Evolutionary conservation across 805 yeast genomes (phyloP), one percentile per base, ranked within the genome.

Genomic region (Yarrowia sp.): DNA sequence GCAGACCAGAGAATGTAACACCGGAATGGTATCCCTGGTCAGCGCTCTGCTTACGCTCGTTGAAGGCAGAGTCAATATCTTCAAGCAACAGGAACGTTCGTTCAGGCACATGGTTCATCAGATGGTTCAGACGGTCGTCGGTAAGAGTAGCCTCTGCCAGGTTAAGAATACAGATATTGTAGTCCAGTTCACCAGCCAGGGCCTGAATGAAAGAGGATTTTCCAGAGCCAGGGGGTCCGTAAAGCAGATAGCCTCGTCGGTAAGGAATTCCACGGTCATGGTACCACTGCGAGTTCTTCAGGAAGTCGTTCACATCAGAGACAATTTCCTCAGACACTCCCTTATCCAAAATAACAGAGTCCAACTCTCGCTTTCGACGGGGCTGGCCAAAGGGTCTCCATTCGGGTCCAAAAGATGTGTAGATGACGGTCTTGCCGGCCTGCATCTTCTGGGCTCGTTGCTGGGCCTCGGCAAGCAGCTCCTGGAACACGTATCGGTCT

Each of bases 351-450:
- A 95, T 86, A 16, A 95, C 99, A 8, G 96, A 89, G 4, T 89
- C 93, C 40, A 93, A 77, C 28, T 88, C 76, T 70, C 99, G 81
- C 76, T 93, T 93, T 70, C 86, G 87, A 67, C 97, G 82, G 1
- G 99, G 98, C 73, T 87, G 92, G 2, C 99, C 99, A 79, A 95
- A 95, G 4, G 96, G 96, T 71, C 98, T 81, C 99, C 99, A 95
- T 72, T 95, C 99, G 30, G 97, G 97, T 0, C 98, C 99, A 90
- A 95, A 93, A 11, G 97, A 89, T 4, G 97, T 90, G 75, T 84
- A 95, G 5, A 95, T 78, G 8, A 95, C 98, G 0, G 98, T 95
- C 72, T 92, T 93, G 8, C 99, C 98, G 72, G 91, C 96, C 66
- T 89, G 87, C 32, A 87, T 82, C 70, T 84, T 85, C 72, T 92